Base-by-base conservation (phyloP, 768 basidiomycete genomes). In the Boletus reticulatus region DNA sequence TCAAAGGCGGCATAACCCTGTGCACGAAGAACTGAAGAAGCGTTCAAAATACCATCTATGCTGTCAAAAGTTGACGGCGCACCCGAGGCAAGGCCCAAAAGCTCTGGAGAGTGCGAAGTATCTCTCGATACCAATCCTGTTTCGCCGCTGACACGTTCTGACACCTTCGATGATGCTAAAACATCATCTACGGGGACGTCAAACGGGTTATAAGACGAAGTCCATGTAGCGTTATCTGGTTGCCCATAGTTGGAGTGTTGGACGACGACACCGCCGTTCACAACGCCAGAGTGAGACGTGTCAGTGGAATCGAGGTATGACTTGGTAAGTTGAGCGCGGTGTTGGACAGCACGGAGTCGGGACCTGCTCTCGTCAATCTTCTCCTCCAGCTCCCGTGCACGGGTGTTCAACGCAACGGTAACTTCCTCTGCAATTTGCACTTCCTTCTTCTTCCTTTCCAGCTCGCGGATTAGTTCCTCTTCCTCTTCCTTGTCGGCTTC, bases 301-400 rank as follows among this genome's bases (percentile, higher is more conserved):
- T 66, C 60, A 2, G 48, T 43, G 24, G 62, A 59, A 70, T 63
- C 34, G 63, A 70, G 52, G 69, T 69, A 60, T 75, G 70, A 46
- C 66, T 68, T 50, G 73, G 73, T 50, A 46, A 75, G 73, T 62
- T 84, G 83, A 31, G 80, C 83, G 48, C 78, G 80, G 59, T 85
- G 84, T 61, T 82, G 83, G 37, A 83, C 76, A n/a, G 71, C 67
- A 58, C 72, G 77, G 53, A 94, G 72, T 52, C 77, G 77, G 59
- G 82, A 82, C 72, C 79, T 84, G 70, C 85, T 84, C 55, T 80
- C 77, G 32, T 80, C 77, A 36, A 94, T 78, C 62, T 75, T 80
- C 46, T 86, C 85, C 70, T 94, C 92, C 53, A 94, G 73, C 63
- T 88, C 88, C 58, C 83, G 80, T 43, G 88, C 84, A 48, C 87